Percentiles rank a stretch among this genome's conserved stretches.
These are phyloP conservation scores for Ceratobasidium sp. DNA, from an alignment of 1,284 basidiomycete genomes.

Conservation along the genomic window DNA sequence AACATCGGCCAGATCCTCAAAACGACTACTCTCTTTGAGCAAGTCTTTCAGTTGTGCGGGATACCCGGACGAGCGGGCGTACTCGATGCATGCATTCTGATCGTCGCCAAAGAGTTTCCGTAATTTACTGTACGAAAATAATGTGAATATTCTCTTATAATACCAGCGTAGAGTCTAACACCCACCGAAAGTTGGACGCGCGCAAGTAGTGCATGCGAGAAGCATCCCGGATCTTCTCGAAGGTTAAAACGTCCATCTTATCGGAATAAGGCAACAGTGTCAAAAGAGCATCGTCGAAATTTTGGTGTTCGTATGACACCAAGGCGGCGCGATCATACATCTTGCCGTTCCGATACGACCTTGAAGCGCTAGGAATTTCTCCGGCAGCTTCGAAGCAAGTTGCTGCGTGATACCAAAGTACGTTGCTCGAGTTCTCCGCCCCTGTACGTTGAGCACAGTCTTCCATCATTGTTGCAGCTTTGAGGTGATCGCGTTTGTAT, in stretches of 20 bases:
- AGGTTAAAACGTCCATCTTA: background rate
- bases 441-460: background rate
- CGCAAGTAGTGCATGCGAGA: conserved; percentile 31
- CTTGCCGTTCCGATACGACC: conserved; percentile 24
- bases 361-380: conserved; percentile 10
- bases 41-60: conserved; percentile 25
- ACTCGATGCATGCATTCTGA: conserved; percentile 21
- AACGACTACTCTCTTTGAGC: conserved; percentile 15
- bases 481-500: background rate
- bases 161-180: background rate
- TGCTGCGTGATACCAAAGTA: conserved; percentile 37
- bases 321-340: conserved; percentile 36
- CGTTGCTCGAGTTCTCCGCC: background rate
- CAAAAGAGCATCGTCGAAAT: conserved; percentile 21
- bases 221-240: conserved; percentile 24
- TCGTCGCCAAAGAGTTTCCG: conserved; percentile 18
- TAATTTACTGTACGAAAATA: background rate
- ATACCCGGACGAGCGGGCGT: conserved; percentile 27
- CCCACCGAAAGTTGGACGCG: conserved; percentile 27
- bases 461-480: conserved; percentile 29
- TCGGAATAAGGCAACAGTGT: background rate
- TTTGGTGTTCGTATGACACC: conserved; percentile 18
- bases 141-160: background rate
- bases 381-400: conserved; percentile 8
- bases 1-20: conserved; percentile 27